Conservation (phyloP, 495 filamentous ascomycete species). For the Pseudevernia furfuracea region DNA sequence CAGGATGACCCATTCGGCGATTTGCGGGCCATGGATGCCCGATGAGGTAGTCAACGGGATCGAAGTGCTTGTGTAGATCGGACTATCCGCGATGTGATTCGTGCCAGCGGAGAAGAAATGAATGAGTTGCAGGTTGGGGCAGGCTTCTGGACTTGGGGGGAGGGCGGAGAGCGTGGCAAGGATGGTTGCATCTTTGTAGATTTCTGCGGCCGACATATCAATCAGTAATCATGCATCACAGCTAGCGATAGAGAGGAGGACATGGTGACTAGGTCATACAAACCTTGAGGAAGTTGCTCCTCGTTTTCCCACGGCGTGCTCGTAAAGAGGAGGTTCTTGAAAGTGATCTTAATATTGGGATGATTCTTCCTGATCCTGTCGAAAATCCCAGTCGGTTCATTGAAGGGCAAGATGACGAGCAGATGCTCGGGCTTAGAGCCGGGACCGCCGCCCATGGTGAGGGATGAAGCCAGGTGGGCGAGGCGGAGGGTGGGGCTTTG, state of each 20-base stretch:
- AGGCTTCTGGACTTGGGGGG: constrained; percentile 31
- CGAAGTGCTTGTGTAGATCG: constrained; percentile 55
- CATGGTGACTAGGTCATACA: no score
- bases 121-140: constrained; percentile 45
- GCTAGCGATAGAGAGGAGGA: neutral
- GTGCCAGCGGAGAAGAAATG: constrained; percentile 70
- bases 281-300: constrained; percentile 4
- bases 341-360: constrained; percentile 44
- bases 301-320: constrained; percentile 13
- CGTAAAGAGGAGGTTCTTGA: constrained; percentile 20
- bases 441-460: constrained; percentile 33
- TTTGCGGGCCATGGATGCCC: constrained; percentile 76
- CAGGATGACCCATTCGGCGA: constrained; percentile 66
- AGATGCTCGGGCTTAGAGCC: constrained; percentile 30
- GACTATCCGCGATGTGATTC: constrained; percentile 56
- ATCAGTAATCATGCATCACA: neutral
- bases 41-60: constrained; percentile 64
- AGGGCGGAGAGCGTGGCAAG: constrained; percentile 52
- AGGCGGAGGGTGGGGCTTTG: constrained; percentile 4
- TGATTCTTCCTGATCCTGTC: constrained; percentile 41
- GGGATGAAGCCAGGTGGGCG: constrained; percentile 4
- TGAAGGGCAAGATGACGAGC: constrained; percentile 42
- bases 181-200: constrained; percentile 56
- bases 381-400: constrained; percentile 34
- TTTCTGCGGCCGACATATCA: constrained; percentile 27